These are phyloP conservation scores for Ophiostoma sp. DNA, from an alignment of 2,329 filamentous ascomycete genomes.

Conservation along the genomic window DNA sequence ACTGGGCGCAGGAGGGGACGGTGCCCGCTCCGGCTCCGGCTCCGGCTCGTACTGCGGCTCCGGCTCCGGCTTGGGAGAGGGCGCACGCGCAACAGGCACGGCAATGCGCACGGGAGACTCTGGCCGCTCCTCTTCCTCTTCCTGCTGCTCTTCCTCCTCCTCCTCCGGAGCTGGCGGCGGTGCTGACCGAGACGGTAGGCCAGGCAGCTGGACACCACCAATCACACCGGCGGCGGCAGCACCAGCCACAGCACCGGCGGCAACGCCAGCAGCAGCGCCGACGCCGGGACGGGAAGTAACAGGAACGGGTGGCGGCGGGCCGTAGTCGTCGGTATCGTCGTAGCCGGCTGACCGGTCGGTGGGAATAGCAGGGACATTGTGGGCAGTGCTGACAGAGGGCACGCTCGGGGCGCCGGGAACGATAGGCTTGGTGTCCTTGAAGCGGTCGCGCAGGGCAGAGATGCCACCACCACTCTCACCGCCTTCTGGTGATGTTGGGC, in stretches of 20 bases:
- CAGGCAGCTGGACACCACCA: conserved; percentile 76
- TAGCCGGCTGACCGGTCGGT: conserved; percentile 27
- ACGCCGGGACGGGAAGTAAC: conserved; percentile 56
- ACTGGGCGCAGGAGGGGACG: conserved; percentile 32
- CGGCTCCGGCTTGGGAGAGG: conserved; percentile 59
- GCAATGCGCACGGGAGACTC: conserved; percentile 31
- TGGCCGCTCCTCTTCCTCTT: conserved; percentile 21
- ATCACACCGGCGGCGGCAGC: conserved; percentile 66
- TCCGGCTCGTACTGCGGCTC: conserved; percentile 51
- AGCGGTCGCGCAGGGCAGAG: conserved; percentile 71
- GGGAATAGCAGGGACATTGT: no score
- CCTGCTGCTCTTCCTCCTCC: conserved; percentile 39
- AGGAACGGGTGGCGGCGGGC: conserved; percentile 58
- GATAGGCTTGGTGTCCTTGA: conserved; percentile 71
- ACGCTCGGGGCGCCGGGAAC: conserved; percentile 39
- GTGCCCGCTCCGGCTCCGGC: conserved; percentile 43
- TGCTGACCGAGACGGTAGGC: conserved; percentile 57
- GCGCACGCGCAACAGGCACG: conserved; percentile 44
- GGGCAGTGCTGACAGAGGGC: conserved; percentile 27
- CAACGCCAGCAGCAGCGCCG: not conserved
- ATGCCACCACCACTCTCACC: conserved; percentile 57
- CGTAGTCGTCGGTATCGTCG: conserved; percentile 41
- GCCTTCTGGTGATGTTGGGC: conserved; percentile 35
- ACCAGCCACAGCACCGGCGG: conserved; percentile 1
- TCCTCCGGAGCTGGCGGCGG: conserved; percentile 48